Conservation (phyloP, 805 yeast species). For the Naumovozyma castellii region DNA sequence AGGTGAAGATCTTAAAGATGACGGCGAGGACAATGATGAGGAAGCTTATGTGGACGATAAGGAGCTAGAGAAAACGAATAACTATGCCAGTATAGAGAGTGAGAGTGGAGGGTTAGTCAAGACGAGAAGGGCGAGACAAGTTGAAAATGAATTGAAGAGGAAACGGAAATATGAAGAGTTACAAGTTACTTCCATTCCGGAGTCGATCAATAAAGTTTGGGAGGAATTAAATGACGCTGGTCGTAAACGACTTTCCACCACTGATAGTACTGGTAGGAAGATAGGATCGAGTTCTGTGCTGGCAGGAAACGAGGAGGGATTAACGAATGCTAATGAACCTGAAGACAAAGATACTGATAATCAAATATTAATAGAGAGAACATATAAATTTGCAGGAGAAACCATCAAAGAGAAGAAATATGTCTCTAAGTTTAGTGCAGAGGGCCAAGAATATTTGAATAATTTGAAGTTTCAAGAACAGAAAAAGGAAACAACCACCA, state of each 20-base stretch:
- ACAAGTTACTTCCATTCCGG: constrained; percentile 18
- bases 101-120: constrained; percentile 53
- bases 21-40: constrained; percentile 24
- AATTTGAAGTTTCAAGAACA: constrained; percentile 36
- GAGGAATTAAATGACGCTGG: constrained; percentile 37
- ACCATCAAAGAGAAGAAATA: constrained; percentile 64
- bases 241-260: constrained; percentile 17
- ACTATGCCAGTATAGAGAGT: constrained; percentile 47
- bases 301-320: constrained; percentile 2
- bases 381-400: constrained; percentile 86
- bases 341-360: constrained; percentile 30
- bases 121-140: constrained; percentile 54
- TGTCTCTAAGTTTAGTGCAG: constrained; percentile 73
- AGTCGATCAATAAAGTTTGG: constrained; percentile 49
- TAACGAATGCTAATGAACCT: constrained; percentile 15
- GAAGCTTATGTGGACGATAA: constrained; percentile 32
- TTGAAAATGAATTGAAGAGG: constrained; percentile 31
- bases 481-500: constrained; percentile 11
- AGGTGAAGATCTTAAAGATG: constrained; percentile 23
- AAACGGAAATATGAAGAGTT: constrained; percentile 26
- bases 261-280: constrained; percentile 16
- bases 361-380: constrained; percentile 63
- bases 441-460: constrained; percentile 71
- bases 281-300: constrained; percentile 15
- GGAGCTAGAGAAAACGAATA: constrained; percentile 22